Base-by-base conservation (phyloP, 495 filamentous ascomycete genomes). In the Aspergillus steynii region DNA sequence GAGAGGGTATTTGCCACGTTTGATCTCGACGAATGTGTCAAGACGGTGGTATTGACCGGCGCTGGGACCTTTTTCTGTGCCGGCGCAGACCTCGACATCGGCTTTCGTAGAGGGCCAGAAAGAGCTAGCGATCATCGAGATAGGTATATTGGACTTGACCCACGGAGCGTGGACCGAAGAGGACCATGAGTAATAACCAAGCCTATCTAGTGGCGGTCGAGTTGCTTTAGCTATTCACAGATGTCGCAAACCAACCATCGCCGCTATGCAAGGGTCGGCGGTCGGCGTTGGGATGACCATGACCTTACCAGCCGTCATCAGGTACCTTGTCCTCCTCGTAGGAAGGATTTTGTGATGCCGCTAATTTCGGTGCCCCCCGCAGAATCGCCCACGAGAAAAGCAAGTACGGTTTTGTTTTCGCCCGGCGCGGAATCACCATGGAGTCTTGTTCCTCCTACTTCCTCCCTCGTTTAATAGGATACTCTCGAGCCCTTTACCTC, bases 231-330 rank as follows among this genome's bases (percentile, higher is more conserved):
- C 85, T 37, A 86, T 88, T 51, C 79, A 86, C 69, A 62, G 72
- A 62, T 89, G 86, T 68, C 78, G 76, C 59, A 89, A 88, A 65
- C 85, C 86, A 42, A 85, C 85, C 27, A 85, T 89, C 65, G 86
- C 75, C 29, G 86, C 86, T 3, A 81, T 88, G 64, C 85, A 88
- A 67, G 87, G 86, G 53, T 82, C 80, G 47, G 87, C 87, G 26
- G 87, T 88, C 8, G 87, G 86, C 8, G 80, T 89, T 7, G 86
- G 87, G 5, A 87, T 88, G 68, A 90, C 86, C 10, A 87, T 88
- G 85, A 84, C 83, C 14, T 80, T 90, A 10, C 85, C 86, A 1
- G 80, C 82, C 59, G 79, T 75, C 45, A 84, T 90, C 53, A 75
- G 75, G 75, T 78, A 48, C 1, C 46, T 14, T 12, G 2, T 34